Percentiles rank a stretch among this genome's conserved stretches.
Evolutionary conservation across 2,329 filamentous ascomycete genomes (phyloP).

Genomic region (Bipolaris zeicola): DNA sequence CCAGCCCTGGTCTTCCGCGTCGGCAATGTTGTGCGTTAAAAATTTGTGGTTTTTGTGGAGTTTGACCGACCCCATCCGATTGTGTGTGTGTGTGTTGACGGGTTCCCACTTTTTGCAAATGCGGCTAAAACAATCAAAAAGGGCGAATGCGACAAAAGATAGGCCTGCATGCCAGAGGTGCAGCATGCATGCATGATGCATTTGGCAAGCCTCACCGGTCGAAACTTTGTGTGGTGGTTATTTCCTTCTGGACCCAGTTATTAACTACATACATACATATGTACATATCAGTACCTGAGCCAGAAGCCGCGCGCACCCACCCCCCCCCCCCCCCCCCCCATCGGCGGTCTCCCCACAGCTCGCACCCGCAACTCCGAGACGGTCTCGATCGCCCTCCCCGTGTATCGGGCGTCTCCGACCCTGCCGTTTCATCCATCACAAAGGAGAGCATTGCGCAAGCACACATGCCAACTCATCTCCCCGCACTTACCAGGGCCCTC

Average conservation of each 20-base stretch:
- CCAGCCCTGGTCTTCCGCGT: neutral
- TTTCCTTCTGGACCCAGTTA: neutral
- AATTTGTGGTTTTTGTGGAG: slow-evolving; percentile 17
- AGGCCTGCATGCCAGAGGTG: slow-evolving; percentile 13
- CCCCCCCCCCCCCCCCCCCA: too few species aligned
- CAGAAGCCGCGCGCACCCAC: too few species aligned
- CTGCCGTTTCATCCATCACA: slow-evolving; percentile 5
- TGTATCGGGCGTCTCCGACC: slow-evolving; percentile 7
- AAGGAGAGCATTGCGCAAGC: slow-evolving; percentile 10
- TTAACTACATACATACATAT: too few species aligned
- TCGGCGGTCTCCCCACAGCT: slow-evolving; percentile 3
- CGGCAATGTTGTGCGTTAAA: slow-evolving; percentile 12
- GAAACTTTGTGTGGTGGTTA: neutral
- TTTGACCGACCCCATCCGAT: slow-evolving; percentile 28
- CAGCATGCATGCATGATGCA: slow-evolving; percentile 25
- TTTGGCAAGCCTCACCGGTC: slow-evolving; percentile 33
- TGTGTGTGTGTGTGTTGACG: slow-evolving; percentile 15
- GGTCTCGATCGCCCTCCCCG: slow-evolving; percentile 11
- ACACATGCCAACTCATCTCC: slow-evolving; percentile 15
- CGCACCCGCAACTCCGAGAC: neutral
- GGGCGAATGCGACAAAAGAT: too few species aligned
- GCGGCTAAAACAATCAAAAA: slow-evolving; percentile 2
- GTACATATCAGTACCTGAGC: too few species aligned
- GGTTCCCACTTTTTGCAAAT: slow-evolving; percentile 7
- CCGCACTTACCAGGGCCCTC: slow-evolving; percentile 10